phyloP scores from a whole-genome alignment of 768 basidiomycete species.

The Nidularia pulvinata region DNA sequence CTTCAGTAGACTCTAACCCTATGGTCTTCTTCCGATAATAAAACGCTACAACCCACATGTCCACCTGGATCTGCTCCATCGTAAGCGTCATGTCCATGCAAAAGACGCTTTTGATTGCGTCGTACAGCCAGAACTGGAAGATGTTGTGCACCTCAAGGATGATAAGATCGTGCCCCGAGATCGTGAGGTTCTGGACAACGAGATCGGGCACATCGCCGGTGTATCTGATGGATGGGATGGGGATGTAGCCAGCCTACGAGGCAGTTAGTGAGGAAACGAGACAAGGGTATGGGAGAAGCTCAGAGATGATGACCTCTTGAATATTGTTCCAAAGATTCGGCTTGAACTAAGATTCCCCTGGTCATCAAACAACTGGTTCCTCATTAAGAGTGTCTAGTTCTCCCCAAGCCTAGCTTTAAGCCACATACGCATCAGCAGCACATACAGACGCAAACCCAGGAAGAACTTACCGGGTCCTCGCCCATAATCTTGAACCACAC shows the following conservation, averaged over 20 bases:
- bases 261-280: not conserved
- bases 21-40: slow-evolving; percentile 88
- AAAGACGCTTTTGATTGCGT: slow-evolving; percentile 52
- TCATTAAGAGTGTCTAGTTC: slow-evolving; percentile 80
- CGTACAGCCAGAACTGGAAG: slow-evolving; percentile 84
- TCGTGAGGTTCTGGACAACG: slow-evolving; percentile 62
- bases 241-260: slow-evolving; percentile 57
- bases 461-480: slow-evolving; percentile 64
- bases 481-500: slow-evolving; percentile 86
- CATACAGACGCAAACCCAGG: not conserved
- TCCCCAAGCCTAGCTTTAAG: slow-evolving; percentile 41
- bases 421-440: not conserved
- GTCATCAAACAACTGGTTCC: slow-evolving; percentile 77
- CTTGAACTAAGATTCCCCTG: slow-evolving; percentile 90
- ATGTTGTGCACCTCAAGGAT: slow-evolving; percentile 78
- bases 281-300: slow-evolving; percentile 67
- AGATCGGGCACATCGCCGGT: slow-evolving; percentile 2
- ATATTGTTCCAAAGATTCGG: slow-evolving; percentile 88
- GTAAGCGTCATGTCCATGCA: slow-evolving; percentile 75
- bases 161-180: slow-evolving; percentile 49
- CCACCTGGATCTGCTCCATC: slow-evolving; percentile 87
- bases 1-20: slow-evolving; percentile 78
- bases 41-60: slow-evolving; percentile 93
- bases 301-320: slow-evolving; percentile 78
- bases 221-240: slow-evolving; percentile 1